Percentiles rank a stretch among this genome's conserved stretches.
These are phyloP conservation scores for Amanita jacksonii DNA, from an alignment of 768 basidiomycete genomes.

Conservation along the genomic window DNA sequence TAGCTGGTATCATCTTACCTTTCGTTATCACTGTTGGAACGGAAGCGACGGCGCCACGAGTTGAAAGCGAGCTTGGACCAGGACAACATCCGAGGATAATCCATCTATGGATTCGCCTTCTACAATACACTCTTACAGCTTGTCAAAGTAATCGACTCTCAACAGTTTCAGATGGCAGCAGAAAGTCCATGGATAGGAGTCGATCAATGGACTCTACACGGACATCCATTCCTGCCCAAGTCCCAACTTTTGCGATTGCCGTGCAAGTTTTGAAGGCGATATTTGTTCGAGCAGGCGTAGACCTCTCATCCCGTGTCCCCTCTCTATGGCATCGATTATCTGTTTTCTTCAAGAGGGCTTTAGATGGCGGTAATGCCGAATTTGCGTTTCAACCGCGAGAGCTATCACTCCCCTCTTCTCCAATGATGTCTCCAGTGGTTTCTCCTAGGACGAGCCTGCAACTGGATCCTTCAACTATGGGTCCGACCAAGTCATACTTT, in stretches of 20 bases:
- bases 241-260: conserved; percentile 37
- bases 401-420: conserved; percentile 40
- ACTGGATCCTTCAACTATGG: conserved; percentile 22
- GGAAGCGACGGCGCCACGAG: conserved; percentile 30
- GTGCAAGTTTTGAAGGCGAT: conserved; percentile 64
- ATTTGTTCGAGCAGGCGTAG: conserved; percentile 50
- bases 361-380: conserved; percentile 51
- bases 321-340: conserved; percentile 61
- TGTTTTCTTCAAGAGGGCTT: conserved; percentile 35
- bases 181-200: conserved; percentile 36
- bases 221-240: conserved; percentile 17
- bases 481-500: conserved; percentile 20
- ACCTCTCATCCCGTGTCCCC: conserved; percentile 43
- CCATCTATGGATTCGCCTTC: conserved; percentile 51
- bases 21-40: conserved; percentile 47
- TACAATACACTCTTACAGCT: conserved; percentile 47
- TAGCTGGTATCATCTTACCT: conserved; percentile 58
- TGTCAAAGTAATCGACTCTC: conserved; percentile 30
- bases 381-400: conserved; percentile 42
- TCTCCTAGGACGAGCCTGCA: conserved; percentile 41
- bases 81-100: conserved; percentile 37
- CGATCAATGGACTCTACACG: conserved; percentile 14
- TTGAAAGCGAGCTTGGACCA: conserved; percentile 31
- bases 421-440: conserved; percentile 40
- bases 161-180: conserved; percentile 18